Evolutionary conservation across 345 rosid genomes (phyloP), one percentile per base, ranked within the genome.

Genomic region (Lenwebbia sp.): DNA sequence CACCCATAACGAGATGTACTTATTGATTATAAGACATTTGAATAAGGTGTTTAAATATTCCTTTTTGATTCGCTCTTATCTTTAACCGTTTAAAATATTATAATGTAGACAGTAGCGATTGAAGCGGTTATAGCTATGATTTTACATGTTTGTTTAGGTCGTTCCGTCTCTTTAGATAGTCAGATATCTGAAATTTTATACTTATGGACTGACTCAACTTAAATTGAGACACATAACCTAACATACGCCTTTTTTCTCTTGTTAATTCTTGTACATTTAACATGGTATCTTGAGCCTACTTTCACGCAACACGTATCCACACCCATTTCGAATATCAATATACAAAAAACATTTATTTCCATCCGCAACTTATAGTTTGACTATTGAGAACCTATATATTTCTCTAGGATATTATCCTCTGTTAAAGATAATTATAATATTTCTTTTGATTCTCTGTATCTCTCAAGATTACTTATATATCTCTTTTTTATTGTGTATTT

Each of bases 81-180:
- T 14, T 28, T 28, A 8, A 62, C 30, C 4, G 0, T 28, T 62
- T 2, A 14, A 14, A 62, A 62, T 62, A 30, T 28, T 15, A 62
- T 30, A 62, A 30, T 0, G 0, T 62, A 30, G 40, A 62, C 22
- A 62, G 0, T 0, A 62, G 4, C 2, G 2, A 2, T 28, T 28
- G 22, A 62, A 62, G 22, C 5, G 0, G 2, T 62, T 0, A 62
- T 11, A 28, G 15, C 11, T 62, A 0, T 62, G 12, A 3, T 30
- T 30, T 30, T 12, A 15, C 11, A 62, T 3, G 7, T 1, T 62
- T 62, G 5, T 30, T 30, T 1, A 14, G 5, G 5, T 28, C 30
- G 33, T 60, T 0, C 0, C 6, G 0, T n/a, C 1, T 60, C 10
- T 60, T 60, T n/a, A 15, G 2, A 60, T 6, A n/a, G 28, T 60